phyloP scores from a whole-genome alignment of 1,139 yeast genomes.

The Debaryomyces psychrophilus region DNA sequence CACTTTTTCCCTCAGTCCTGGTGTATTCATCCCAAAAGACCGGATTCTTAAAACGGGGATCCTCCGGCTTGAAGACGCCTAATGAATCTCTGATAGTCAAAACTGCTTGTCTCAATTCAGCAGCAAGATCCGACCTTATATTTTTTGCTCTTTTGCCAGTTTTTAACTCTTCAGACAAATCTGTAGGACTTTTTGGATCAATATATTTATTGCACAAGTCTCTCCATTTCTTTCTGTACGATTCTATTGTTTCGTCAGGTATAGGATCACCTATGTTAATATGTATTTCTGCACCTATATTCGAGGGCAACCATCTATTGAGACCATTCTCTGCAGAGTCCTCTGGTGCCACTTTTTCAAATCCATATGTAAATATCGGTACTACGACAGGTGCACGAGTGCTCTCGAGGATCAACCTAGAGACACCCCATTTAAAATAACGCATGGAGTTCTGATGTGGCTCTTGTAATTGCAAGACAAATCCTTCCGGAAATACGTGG shows the following conservation, averaged over 20 bases:
- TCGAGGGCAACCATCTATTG: constrained; percentile 63
- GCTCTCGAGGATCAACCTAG: constrained; percentile 80
- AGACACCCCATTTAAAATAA: constrained; percentile 94
- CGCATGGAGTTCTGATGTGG: constrained; percentile 87
- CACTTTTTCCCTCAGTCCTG: constrained; percentile 62
- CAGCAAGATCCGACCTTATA: constrained; percentile 72
- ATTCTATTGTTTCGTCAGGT: constrained; percentile 59
- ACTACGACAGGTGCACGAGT: constrained; percentile 83
- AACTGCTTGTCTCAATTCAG: constrained; percentile 65
- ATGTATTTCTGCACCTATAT: constrained; percentile 67
- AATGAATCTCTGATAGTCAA: constrained; percentile 55
- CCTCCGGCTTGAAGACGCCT: constrained; percentile 58
- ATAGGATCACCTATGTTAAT: constrained; percentile 76
- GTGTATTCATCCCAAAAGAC: constrained; percentile 75
- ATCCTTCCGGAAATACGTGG: constrained; percentile 94
- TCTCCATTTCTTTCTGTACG: constrained; percentile 70
- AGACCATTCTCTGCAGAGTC: constrained; percentile 56
- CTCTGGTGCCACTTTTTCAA: constrained; percentile 88
- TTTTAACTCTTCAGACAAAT: constrained; percentile 62
- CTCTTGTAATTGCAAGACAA: constrained; percentile 80
- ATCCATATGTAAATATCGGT: constrained; percentile 88
- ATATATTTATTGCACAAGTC: constrained; percentile 56
- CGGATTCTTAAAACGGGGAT: constrained; percentile 64
- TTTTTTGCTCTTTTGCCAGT: constrained; percentile 63
- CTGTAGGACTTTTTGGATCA: constrained; percentile 54